Percentiles rank a stretch among this genome's conserved stretches.
Evolutionary conservation across 2,329 filamentous ascomycete species (phyloP).

Genomic region (Chrysoporthe puriensis): DNA sequence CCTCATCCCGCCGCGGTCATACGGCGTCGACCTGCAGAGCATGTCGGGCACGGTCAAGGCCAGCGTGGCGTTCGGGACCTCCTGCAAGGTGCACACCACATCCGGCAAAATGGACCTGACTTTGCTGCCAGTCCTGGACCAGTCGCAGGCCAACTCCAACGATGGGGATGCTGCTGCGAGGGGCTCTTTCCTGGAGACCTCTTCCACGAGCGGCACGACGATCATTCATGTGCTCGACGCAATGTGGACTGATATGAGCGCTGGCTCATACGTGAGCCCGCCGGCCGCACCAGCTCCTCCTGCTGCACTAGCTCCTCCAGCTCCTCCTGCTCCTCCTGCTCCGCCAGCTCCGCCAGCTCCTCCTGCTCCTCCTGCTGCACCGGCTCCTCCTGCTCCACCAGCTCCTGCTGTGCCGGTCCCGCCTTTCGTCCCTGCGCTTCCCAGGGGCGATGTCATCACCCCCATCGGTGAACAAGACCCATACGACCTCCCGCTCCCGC

Average conservation of each 20-base stretch:
- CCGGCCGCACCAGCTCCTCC: slow-evolving; percentile 20
- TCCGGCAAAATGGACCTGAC: slow-evolving; percentile 47
- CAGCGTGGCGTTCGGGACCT: slow-evolving; percentile 44
- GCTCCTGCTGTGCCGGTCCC: neutral
- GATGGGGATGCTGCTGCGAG: slow-evolving; percentile 2
- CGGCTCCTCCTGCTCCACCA: neutral
- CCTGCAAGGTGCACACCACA: slow-evolving; percentile 42
- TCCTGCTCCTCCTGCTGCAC: neutral
- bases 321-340: no score
- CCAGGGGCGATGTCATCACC: neutral
- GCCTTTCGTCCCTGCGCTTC: neutral
- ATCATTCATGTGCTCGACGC: slow-evolving; percentile 48
- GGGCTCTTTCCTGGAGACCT: slow-evolving; percentile 42
- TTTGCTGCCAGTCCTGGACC: slow-evolving; percentile 49
- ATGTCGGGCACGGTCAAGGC: slow-evolving; percentile 49
- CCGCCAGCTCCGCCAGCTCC: slow-evolving; percentile 23
- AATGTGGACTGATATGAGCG: slow-evolving; percentile 42
- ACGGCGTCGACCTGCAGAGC: slow-evolving; percentile 48
- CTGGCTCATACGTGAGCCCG: slow-evolving; percentile 32
- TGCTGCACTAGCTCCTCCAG: neutral
- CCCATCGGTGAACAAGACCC: slow-evolving; percentile 31
- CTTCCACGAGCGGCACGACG: slow-evolving; percentile 49
- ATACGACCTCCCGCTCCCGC: slow-evolving; percentile 17
- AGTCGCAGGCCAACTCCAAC: slow-evolving; percentile 26
- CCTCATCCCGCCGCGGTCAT: slow-evolving; percentile 50